A percentile compares a stretch with the other conserved stretches of the same genome.
Conservation (phyloP, 257 asterid genomes). For the Knoxia roxburghii region DNA sequence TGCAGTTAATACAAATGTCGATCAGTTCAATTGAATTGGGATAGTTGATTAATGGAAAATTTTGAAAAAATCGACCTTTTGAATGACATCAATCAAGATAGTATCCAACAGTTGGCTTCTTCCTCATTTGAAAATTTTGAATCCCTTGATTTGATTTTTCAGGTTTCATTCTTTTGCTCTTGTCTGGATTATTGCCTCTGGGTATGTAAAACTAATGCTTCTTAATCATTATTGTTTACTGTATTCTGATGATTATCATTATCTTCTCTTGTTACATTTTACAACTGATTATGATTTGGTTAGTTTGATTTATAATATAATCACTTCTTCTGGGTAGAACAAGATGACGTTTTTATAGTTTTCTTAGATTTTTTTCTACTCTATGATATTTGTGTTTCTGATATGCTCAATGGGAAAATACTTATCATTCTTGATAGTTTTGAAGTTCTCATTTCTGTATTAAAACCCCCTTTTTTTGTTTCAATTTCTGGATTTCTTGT, state of each 20-base stretch:
- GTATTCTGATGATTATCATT: neutral
- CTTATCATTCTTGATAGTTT: neutral
- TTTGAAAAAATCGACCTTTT: constrained; percentile 9
- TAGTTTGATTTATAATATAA: neutral
- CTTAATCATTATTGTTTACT: neutral
- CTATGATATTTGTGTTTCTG: neutral
- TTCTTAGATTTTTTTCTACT: neutral
- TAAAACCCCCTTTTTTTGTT: neutral
- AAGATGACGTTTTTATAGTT: neutral
- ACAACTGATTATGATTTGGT: neutral
- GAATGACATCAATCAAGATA: constrained; percentile 14
- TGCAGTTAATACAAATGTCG: constrained; percentile 16
- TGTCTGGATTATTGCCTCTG: constrained; percentile 2
- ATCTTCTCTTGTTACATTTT: neutral
- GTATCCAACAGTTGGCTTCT: neutral
- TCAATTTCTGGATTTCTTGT: neutral
- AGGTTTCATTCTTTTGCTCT: neutral
- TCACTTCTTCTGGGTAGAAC: neutral
- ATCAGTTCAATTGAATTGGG: constrained; percentile 5
- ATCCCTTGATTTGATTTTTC: neutral
- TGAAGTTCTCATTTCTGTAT: neutral
- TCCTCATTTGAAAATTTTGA: neutral
- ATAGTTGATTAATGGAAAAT: constrained; percentile 18
- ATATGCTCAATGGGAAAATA: neutral
- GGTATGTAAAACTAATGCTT: neutral